Base-by-base conservation (phyloP, 352 stramenopile genomes). In the Phytophthora sansomeana region DNA sequence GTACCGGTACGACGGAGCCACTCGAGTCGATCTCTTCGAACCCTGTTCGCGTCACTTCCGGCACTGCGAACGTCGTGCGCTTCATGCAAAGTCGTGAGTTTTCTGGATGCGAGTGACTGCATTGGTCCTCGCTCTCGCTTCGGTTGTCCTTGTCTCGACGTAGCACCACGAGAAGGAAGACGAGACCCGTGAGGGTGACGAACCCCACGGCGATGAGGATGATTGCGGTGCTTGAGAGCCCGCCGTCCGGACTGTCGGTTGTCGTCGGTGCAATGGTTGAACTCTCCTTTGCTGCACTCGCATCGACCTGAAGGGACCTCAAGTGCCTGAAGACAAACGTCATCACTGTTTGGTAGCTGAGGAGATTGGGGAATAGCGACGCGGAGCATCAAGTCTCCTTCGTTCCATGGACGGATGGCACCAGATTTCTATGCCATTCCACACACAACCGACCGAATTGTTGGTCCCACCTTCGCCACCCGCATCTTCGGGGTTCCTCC, bases 371-470 rank as follows among this genome's bases (percentile, higher is more conserved):
- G 55, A 70, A 43, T 70, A 69, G 21, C 36, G 33, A n/a, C n/a
- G 39, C 39, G 13, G 17, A 46, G 39, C 24, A 46, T 26, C 17
- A 17, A 26, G 39, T 24, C 14, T 14, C 1, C 39, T 11, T 46
- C 7, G n/a, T 46, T 46, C 39, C 39, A 11, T 46, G 39, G n/a
- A 14, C 26, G 39, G 44, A 51, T 60, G 55, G 10, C 21, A 6
- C 63, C 43, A 69, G 64, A 59, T 73, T 68, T 65, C 58, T 55
- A 64, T 51, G 43, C 58, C 50, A 52, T 72, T 67, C 44, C 29
- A 21, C 8, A 26, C 13, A 36, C 44, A 8, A 24, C 6, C 44
- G 4, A 14, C 24, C n/a, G 10, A 33, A 51, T 51, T 19, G 44
- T 21, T 35, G 28, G 13, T 17, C 24, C 13, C 44, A 30, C 21